Evolutionary conservation across 192 early-diverging fungal species (phyloP).

Genomic region (Dissophora ornata): DNA sequence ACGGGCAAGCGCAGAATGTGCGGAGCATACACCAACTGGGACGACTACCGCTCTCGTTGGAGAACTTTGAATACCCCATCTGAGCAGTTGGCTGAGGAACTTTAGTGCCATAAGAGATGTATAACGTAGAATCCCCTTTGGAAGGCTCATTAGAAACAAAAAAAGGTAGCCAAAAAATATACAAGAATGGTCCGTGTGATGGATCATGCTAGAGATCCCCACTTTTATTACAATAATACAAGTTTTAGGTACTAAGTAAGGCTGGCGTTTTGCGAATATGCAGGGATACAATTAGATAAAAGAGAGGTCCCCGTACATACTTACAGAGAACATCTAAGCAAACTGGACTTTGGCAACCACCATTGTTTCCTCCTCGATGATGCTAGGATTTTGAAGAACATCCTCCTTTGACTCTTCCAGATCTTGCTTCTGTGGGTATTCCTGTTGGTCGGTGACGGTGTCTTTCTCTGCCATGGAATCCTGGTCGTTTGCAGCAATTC

Average conservation of each 20-base stretch:
- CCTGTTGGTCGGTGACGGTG: not conserved
- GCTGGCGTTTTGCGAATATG: too few relatives aligned
- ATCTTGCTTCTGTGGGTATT: not conserved
- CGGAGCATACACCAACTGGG: slow-evolving; percentile 79
- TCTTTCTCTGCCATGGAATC: slow-evolving; percentile 1
- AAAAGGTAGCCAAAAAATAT: too few relatives aligned
- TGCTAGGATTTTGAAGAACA: not conserved
- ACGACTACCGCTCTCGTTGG: slow-evolving; percentile 71
- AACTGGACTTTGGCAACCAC: slow-evolving; percentile 6
- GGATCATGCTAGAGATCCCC: too few relatives aligned
- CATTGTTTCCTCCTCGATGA: not conserved
- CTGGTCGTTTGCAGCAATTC: slow-evolving; percentile 10
- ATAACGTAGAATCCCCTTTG: too few relatives aligned
- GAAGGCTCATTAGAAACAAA: too few relatives aligned
- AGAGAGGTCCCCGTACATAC: too few relatives aligned
- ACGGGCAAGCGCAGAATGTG: slow-evolving; percentile 76
- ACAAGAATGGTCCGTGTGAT: too few relatives aligned
- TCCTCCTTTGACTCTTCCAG: slow-evolving; percentile 7
- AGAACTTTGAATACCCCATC: slow-evolving; percentile 35
- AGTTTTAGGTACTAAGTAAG: too few relatives aligned
- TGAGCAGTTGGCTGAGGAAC: slow-evolving; percentile 25
- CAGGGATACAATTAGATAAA: too few relatives aligned
- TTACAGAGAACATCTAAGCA: too few relatives aligned
- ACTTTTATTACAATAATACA: too few relatives aligned
- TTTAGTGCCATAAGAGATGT: not conserved